Base-by-base conservation (phyloP, 257 asterid species). In the Nicotiana knightiana region DNA sequence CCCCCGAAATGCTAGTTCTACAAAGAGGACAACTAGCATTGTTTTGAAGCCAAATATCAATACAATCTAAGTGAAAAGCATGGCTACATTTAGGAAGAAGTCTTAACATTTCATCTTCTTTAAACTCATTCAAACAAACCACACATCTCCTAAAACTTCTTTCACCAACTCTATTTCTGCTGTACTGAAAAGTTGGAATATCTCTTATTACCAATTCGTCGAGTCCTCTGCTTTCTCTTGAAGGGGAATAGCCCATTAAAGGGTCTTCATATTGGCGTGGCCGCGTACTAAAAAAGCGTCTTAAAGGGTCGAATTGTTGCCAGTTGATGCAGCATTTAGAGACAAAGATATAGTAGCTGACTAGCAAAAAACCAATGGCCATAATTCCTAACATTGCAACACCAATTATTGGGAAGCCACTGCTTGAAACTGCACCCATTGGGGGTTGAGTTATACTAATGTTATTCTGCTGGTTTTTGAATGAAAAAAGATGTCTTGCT, bases 11-110 rank as follows among this genome's bases (percentile, higher is more conserved):
- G 65, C 91, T 83, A 8, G 96, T 87, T 62, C 98, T 86, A 83
- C 98, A 94, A 39, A 93, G 82, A 43, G 98, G 98, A 85, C 98
- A 94, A 82, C 87, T 94, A 18, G 96, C 86, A 83, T 91, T 92
- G 84, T 59, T 89, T 57, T 85, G 90, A 6, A 94, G 89, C 98
- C 98, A 94, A 5, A 93, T 83, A 61, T 93, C 98, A 37, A 93
- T 91, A 87, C 98, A 94, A 61, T 94, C 98, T 1, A 91, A 46
- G 48, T 93, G 98, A 79, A 94, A 94, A 0, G 93, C 96, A 71
- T 94, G 98, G 67, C 86, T 88, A 54, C 98, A 94, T 67, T 88
- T 93, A 0, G 98, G 98, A 7, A 94, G 90, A 68, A 92, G 84
- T 67, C 93, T 87, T 0, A 94, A 66, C 88, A 89, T 82, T 32